Evolutionary conservation across 805 yeast genomes (phyloP).

Genomic region (Hanseniaspora clermontiae): DNA sequence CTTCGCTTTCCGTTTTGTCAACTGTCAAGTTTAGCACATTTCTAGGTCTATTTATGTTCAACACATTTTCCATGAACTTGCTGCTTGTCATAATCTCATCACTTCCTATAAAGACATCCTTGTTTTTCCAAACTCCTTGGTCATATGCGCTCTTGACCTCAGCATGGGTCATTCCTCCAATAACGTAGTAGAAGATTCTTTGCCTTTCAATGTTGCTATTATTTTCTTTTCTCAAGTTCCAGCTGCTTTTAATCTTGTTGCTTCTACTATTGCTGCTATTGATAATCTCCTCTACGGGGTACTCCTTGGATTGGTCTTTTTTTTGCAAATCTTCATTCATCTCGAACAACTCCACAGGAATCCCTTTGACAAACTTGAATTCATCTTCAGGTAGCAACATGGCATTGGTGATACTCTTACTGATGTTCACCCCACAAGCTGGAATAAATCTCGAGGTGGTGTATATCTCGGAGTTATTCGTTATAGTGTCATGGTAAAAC

Average conservation of each 20-base stretch:
- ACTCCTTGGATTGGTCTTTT: slow-evolving; percentile 17
- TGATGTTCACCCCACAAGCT: slow-evolving; percentile 48
- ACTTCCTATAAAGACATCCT: slow-evolving; percentile 71
- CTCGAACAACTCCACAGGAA: slow-evolving; percentile 40
- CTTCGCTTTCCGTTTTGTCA: slow-evolving; percentile 26
- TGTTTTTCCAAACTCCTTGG: slow-evolving; percentile 45
- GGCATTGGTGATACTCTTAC: slow-evolving; percentile 38
- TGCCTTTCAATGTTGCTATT: slow-evolving; percentile 36
- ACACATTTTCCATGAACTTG: slow-evolving; percentile 30
- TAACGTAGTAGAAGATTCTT: slow-evolving; percentile 62
- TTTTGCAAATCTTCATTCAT: slow-evolving; percentile 1
- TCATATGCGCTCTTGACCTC: slow-evolving; percentile 71
- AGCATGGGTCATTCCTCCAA: slow-evolving; percentile 81
- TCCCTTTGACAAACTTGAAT: slow-evolving; percentile 68
- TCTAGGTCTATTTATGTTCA: slow-evolving; percentile 29
- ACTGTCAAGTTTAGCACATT: slow-evolving; percentile 33
- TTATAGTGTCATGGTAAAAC: slow-evolving; percentile 41
- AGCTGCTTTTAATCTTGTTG: slow-evolving; percentile 59
- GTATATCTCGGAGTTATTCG: slow-evolving; percentile 30
- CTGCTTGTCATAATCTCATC: slow-evolving; percentile 55
- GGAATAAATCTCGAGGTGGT: slow-evolving; percentile 65
- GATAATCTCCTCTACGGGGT: slow-evolving; percentile 27
- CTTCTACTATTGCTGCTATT: slow-evolving; percentile 34
- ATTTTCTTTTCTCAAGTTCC: slow-evolving; percentile 42
- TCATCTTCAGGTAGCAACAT: slow-evolving; percentile 38